phyloP scores from a whole-genome alignment of 257 asterid genomes.

The Capsicum pubescens region DNA sequence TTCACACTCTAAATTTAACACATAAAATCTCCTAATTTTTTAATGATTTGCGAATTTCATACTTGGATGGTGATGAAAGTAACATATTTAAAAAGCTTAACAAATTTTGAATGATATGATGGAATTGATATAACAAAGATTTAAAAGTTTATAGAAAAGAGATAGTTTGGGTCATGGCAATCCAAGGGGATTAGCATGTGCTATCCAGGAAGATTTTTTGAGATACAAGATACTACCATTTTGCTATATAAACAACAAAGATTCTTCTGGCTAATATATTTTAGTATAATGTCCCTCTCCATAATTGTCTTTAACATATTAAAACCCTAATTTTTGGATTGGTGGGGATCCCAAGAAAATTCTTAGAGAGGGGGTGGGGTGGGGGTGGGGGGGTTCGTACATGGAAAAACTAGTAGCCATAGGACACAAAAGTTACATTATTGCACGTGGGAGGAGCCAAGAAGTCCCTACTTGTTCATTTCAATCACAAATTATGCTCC shows the following conservation, averaged over 20 bases:
- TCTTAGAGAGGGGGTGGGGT: conserved; percentile 32
- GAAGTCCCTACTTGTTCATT: conserved; percentile 40
- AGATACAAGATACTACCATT: conserved; percentile 35
- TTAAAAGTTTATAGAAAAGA: not conserved
- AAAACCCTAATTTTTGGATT: conserved; percentile 28
- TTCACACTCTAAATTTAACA: not conserved
- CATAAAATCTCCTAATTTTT: no score
- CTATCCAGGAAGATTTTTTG: conserved; percentile 45
- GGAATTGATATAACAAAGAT: not conserved
- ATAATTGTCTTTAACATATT: conserved; percentile 24
- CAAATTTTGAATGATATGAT: not conserved
- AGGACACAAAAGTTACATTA: conserved; percentile 44
- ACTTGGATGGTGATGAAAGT: no score
- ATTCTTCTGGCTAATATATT: conserved; percentile 47
- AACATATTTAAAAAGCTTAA: not conserved
- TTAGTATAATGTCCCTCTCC: conserved; percentile 41
- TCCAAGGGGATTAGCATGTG: conserved; percentile 52
- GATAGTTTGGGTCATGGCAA: not conserved
- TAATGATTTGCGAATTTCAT: not conserved
- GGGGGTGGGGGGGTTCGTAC: conserved; percentile 53
- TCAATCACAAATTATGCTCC: not conserved
- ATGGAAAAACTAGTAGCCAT: conserved; percentile 27
- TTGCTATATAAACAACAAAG: conserved; percentile 47
- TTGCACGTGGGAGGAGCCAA: conserved; percentile 72
- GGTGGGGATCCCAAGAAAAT: conserved; percentile 55